Conservation (phyloP, 2,329 filamentous ascomycete genomes). For the Trichoderma sp. region DNA sequence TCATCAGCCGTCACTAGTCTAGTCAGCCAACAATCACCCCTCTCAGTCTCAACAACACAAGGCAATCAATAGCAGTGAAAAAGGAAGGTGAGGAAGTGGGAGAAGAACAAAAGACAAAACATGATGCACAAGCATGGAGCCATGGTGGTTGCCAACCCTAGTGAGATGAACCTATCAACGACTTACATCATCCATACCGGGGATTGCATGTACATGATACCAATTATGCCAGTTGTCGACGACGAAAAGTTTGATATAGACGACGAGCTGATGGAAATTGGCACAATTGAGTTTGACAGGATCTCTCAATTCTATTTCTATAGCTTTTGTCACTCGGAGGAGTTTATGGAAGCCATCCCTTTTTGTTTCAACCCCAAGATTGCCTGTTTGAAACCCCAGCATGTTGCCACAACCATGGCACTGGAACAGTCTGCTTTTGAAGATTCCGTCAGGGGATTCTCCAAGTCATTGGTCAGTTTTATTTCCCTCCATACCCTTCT, state of each 20-base stretch:
- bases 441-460: constrained; percentile 48
- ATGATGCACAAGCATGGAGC: not conserved
- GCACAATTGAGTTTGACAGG: not conserved
- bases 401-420: constrained; percentile 57
- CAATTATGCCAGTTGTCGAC: not conserved
- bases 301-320: constrained; percentile 1
- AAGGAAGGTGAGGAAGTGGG: not conserved
- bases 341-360: constrained; percentile 44
- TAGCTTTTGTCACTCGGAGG: not conserved
- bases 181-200: not conserved
- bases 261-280: not conserved
- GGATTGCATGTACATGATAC: not conserved
- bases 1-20: not conserved
- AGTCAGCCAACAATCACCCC: not conserved
- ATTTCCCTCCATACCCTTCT: not conserved
- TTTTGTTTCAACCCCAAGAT: constrained; percentile 61
- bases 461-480: constrained; percentile 50
- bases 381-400: constrained; percentile 65
- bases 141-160: not conserved
- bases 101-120: not conserved
- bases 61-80: not conserved
- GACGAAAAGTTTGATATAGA: not conserved
- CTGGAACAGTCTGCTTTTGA: constrained; percentile 55
- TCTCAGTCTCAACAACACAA: not conserved
- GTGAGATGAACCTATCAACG: not conserved